These are phyloP conservation scores for Pichia exigua DNA, from an alignment of 805 yeast species.

Conservation along the genomic window DNA sequence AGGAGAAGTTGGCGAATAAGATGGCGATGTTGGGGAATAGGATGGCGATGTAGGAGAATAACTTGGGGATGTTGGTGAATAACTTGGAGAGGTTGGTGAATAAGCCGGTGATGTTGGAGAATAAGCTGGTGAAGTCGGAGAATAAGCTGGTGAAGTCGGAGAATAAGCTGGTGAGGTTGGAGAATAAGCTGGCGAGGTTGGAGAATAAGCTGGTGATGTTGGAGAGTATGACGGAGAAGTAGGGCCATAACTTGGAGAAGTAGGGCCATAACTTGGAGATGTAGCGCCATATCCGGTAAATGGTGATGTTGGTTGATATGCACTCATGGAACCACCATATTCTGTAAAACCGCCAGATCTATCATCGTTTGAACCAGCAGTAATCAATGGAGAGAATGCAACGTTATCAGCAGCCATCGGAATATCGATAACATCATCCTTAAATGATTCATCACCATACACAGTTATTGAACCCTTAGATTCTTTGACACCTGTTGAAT, in stretches of 20 bases:
- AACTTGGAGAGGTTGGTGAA: conserved; percentile 65
- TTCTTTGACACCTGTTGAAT: conserved; percentile 34
- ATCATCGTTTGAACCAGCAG: conserved; percentile 74
- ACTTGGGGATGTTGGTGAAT: conserved; percentile 50
- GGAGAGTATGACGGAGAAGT: conserved; percentile 62
- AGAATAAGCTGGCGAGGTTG: conserved; percentile 52
- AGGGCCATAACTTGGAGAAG: conserved; percentile 43
- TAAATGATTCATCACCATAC: conserved; percentile 64
- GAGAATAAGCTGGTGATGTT: conserved; percentile 66
- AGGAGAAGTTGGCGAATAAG: conserved; percentile 71
- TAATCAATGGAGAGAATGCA: conserved; percentile 88
- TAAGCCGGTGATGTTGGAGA: conserved; percentile 75
- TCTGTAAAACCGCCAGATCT: conserved; percentile 80
- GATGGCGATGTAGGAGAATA: conserved; percentile 63
- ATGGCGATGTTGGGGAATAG: conserved; percentile 75
- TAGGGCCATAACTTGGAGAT: conserved; percentile 38
- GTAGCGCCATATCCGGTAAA: conserved; percentile 43
- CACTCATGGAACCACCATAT: conserved; percentile 55
- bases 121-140: conserved; percentile 67
- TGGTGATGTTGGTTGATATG: conserved; percentile 47
- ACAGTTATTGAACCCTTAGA: conserved; percentile 88
- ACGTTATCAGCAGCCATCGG: conserved; percentile 47
- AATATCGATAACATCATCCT: conserved; percentile 45
- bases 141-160: conserved; percentile 63
- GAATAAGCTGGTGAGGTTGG: conserved; percentile 71